Base-by-base conservation (phyloP, 768 basidiomycete species). In the Phylloporus arenicola region DNA sequence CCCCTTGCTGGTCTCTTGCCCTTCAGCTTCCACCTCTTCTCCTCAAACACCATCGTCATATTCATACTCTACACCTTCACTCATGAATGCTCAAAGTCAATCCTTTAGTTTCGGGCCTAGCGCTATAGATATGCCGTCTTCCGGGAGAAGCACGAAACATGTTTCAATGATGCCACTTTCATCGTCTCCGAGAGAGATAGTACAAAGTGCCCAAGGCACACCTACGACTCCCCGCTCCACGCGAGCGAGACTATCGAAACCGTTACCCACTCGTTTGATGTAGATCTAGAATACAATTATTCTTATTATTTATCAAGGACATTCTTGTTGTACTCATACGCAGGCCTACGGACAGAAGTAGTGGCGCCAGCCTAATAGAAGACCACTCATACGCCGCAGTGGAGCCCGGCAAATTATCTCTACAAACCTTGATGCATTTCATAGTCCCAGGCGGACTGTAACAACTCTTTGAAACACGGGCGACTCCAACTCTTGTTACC, bases 171-270 rank as follows among this genome's bases (percentile, higher is more conserved):
- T 56, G 43, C 48, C 53, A 22, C 20, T 17, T n/a, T n/a, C 51
- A 16, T 55, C 49, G 11, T 54, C 57, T 51, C 54, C 52, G 5
- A 20, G 47, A 17, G 52, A 48, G 54, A 51, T 39, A 6, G 25
- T n/a, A n/a, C n/a, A 27, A 19, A 41, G 8, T 10, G 13, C 6
- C 8, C 41, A 47, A 27, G 43, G 11, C 29, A 30, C 33, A 48
- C 49, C 43, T 22, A 47, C 39, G 2, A 42, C 38, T 29, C 8
- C 27, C 9, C 50, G 49, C 14, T 45, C 47, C 43, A 38, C 29
- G 22, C 50, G 48, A 37, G 31, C 48, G 9, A 59, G 37, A 35
- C 42, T 65, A 16, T 48, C 49, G 7, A 65, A 66, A 30, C 62
- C 55, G 27, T 14, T 45, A 17, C 62, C 59, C 5, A 33, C 50